Evolutionary conservation across 1,139 yeast species (phyloP), one percentile per base, ranked within the genome.

Genomic region (Scheffersomyces titani): DNA sequence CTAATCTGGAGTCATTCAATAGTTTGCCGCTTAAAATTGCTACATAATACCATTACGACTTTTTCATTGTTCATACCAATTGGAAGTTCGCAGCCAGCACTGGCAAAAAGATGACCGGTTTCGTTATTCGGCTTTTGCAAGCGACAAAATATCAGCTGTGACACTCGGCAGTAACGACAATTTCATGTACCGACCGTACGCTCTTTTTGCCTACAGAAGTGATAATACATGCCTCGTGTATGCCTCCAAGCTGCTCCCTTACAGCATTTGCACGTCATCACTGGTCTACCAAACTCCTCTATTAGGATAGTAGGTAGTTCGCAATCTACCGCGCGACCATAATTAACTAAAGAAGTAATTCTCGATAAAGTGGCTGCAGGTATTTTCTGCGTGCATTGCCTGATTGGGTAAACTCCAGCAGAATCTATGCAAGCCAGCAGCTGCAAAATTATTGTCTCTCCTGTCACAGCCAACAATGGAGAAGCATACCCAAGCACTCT

Each of bases 31-130:
- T 30, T 30, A 6, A 5, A 3, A 30, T 5, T 2, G 3, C 1
- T 11, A 30, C 13, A 16, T 11, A 11, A 30, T 3, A 9, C 16
- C 36, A 9, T 3, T 16, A 30, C 13, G 13, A 6, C 3, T 11
- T 30, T 30, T 30, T 7, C 40, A 30, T 30, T 30, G 40, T 9
- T 30, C 3, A 11, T 30, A 16, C 40, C 40, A 30, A 9, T 30
- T 30, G 6, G 16, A 30, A 30, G 40, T 11, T 30, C 40, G 40
- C 40, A 30, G 40, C 40, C 40, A 30, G 40, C 40, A 5, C 16
- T 30, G 40, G 40, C 40, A 30, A 30, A 30, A 9, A n/a, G 53
- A 65, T 70, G 16, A 70, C 69, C 9, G 64, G 63, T 3, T 60
- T 70, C 45, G 40, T 46, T 20, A 44, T 30, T 30, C 40, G 40